Evolutionary conservation across 1,284 basidiomycete species (phyloP).

Genomic region (Ustilago nuda): DNA sequence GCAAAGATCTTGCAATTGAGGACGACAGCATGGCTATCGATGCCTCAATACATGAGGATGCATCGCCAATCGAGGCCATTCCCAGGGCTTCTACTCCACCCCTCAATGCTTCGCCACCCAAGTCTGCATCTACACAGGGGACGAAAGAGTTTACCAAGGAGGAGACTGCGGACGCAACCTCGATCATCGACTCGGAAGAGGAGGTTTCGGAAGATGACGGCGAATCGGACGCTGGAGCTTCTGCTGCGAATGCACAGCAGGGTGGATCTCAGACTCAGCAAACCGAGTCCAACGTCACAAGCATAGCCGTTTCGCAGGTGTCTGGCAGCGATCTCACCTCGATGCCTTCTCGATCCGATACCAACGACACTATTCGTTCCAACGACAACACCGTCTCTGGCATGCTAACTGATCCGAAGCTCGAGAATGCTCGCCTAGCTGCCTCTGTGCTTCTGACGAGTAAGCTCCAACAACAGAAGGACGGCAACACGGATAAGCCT

Average conservation of each 20-base stretch:
- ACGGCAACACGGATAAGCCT: constrained; percentile 34
- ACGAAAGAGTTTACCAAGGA: background rate
- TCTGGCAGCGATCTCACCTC: constrained; percentile 25
- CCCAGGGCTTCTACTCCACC: constrained; percentile 50
- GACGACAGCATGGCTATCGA: constrained; percentile 48
- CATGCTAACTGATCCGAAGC: constrained; percentile 26
- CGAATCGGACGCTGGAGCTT: constrained; percentile 14
- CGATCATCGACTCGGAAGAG: constrained; percentile 30
- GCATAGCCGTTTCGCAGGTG: constrained; percentile 23
- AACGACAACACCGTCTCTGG: constrained; percentile 39
- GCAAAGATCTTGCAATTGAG: constrained; percentile 14
- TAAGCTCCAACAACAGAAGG: constrained; percentile 37
- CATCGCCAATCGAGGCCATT: constrained; percentile 13
- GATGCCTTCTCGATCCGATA: constrained; percentile 22
- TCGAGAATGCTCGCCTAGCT: constrained; percentile 38
- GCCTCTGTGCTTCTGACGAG: constrained; percentile 30
- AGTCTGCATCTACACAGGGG: constrained; percentile 1
- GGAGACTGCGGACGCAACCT: constrained; percentile 13
- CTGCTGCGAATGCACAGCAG: background rate
- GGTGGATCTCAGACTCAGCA: background rate
- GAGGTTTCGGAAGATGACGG: constrained; percentile 24
- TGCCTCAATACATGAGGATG: background rate
- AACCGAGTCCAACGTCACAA: constrained; percentile 27
- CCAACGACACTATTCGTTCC: constrained; percentile 33
- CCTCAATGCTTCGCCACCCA: constrained; percentile 17